Conservation (phyloP, 129 eudicot genomes). For the Oenanthe sinensis region DNA sequence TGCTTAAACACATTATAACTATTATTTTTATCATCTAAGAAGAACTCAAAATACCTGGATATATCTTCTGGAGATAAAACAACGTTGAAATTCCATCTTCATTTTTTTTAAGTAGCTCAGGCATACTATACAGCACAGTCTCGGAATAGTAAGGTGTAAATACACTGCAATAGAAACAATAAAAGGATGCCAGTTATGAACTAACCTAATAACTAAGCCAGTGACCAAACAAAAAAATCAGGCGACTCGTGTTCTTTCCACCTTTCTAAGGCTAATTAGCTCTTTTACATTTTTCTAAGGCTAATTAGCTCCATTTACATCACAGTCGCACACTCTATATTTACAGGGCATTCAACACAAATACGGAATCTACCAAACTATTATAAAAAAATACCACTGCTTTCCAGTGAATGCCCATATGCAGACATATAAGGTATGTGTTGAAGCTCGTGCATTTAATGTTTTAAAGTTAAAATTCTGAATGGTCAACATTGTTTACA, state of each 20-base stretch:
- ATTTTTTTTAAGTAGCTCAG: slow-evolving; percentile 76
- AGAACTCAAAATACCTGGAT: slow-evolving; percentile 55
- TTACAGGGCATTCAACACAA: neutral
- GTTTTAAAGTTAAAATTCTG: neutral
- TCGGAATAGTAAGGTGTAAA: slow-evolving; percentile 98
- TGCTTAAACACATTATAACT: neutral
- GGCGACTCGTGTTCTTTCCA: neutral
- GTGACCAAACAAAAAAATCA: neutral
- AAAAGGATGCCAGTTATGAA: neutral
- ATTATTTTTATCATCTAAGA: neutral
- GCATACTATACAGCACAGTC: slow-evolving; percentile 78
- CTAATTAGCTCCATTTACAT: neutral
- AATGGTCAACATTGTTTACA: neutral
- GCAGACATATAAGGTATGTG: neutral
- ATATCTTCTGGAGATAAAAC: slow-evolving; percentile 94
- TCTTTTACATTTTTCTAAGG: neutral
- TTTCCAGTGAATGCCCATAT: neutral
- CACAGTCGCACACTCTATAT: neutral
- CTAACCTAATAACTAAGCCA: neutral
- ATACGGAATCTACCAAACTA: neutral
- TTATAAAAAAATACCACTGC: neutral
- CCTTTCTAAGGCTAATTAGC: neutral
- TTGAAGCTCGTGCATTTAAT: neutral
- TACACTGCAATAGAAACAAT: slow-evolving; percentile 45
- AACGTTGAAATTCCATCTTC: slow-evolving; percentile 91